These are phyloP conservation scores for Ramularia endophylla DNA, from an alignment of 2,329 filamentous ascomycete species.

Conservation along the genomic window DNA sequence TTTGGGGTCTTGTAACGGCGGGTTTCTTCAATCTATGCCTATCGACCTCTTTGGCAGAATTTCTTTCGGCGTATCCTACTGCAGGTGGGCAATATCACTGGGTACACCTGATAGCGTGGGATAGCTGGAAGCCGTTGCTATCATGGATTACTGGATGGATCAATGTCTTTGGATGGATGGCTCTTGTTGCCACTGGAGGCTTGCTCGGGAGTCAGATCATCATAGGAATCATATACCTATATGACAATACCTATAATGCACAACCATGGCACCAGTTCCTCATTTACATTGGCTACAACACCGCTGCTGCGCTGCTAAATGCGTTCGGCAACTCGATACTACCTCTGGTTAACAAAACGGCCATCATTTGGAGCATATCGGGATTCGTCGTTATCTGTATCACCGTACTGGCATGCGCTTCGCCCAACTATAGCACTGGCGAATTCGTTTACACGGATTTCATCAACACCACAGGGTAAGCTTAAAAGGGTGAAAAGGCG, in stretches of 20 bases:
- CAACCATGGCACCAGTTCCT: conserved; percentile 67
- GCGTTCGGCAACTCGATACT: conserved; percentile 57
- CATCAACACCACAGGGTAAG: conserved; percentile 52
- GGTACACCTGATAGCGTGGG: conserved; percentile 61
- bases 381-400: conserved; percentile 67
- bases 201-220: conserved; percentile 63
- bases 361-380: conserved; percentile 64
- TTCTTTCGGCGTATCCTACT: conserved; percentile 49
- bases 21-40: conserved; percentile 65
- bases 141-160: conserved; percentile 70
- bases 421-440: conserved; percentile 59
- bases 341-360: conserved; percentile 60
- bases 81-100: conserved; percentile 61
- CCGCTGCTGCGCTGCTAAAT: conserved; percentile 59
- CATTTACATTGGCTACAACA: conserved; percentile 61
- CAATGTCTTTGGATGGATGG: conserved; percentile 66
- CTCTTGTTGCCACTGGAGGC: conserved; percentile 61
- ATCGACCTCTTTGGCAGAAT: conserved; percentile 64
- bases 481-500: too few relatives aligned
- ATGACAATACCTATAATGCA: conserved; percentile 52
- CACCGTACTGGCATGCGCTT: conserved; percentile 59
- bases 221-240: conserved; percentile 57
- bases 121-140: conserved; percentile 54
- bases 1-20: conserved; percentile 59
- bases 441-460: conserved; percentile 62